Evolutionary conservation across 768 basidiomycete species (phyloP), one percentile per base, ranked within the genome.

Genomic region (Mycena pura): DNA sequence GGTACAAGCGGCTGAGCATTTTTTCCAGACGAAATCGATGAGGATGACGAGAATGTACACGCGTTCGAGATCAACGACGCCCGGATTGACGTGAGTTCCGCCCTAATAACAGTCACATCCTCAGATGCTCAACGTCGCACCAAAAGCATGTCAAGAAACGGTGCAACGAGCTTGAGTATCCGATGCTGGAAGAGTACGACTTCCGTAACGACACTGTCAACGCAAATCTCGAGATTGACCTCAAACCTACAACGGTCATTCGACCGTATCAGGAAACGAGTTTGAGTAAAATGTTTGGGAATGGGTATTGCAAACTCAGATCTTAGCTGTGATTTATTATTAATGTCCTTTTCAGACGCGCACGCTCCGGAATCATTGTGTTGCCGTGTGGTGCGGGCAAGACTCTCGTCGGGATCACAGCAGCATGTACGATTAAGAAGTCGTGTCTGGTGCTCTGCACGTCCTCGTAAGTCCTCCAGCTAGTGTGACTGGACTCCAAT

Each of bases 231-330:
- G 97, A 99, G 72, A 99, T 99, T 57, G 97, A 99, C 75, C 85
- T 99, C 53, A 99, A 99, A 74, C 97, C 97, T 3, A 92, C 95
- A 32, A 99, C 97, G 3, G 91, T 96, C 62, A 97, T 99, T 72
- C 86, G 97, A 54, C 95, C 97, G 14, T 99, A 99, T 76, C 97
- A 99, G 75, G 96, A 99, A 77, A 99, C 97, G 52, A 95, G 93
- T 72, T 79, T 99, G 40, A 95, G 94, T 66, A 99, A 99, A 78
- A 99, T 99, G 97, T 99, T 99, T 75, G 96, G 97, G 52, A 99
- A 99, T 74, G 97, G 95, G 93, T 95, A 74, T 53, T 22, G 83
- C 65, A 13, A 25, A 4, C 28, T 47, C 27, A n/a, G n/a, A 29
- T 60, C 29, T 7, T 62, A 15, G 44, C 60, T 50, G 64, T 21